phyloP scores from a whole-genome alignment of 352 stramenopile species.

The Pythium aphanidermatum region DNA sequence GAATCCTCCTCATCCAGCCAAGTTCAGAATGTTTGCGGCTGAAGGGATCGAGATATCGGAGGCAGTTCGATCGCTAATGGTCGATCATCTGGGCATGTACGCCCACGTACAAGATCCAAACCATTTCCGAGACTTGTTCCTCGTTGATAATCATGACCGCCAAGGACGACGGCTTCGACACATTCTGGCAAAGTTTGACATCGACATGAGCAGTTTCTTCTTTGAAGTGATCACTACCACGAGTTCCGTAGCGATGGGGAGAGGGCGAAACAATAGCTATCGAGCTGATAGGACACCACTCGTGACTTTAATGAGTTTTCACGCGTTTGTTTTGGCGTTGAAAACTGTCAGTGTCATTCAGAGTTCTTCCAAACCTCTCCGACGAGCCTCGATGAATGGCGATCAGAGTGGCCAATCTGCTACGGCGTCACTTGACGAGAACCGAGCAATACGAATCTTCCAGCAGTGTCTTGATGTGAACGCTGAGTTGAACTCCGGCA shows the following conservation, averaged over 20 bases:
- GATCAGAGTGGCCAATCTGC: not conserved
- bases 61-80: slow-evolving; percentile 38
- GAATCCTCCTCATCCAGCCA: slow-evolving; percentile 28
- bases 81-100: slow-evolving; percentile 48
- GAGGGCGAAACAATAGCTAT: slow-evolving; percentile 4
- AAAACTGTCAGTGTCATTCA: slow-evolving; percentile 5
- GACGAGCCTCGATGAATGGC: not conserved
- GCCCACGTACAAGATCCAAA: slow-evolving; percentile 54
- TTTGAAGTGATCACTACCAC: slow-evolving; percentile 22
- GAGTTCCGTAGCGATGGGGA: not conserved
- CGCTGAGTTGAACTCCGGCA: slow-evolving; percentile 1
- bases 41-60: slow-evolving; percentile 64
- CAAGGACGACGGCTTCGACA: slow-evolving; percentile 14
- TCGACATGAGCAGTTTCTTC: slow-evolving; percentile 37
- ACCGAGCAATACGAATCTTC: slow-evolving; percentile 46
- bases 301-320: slow-evolving; percentile 14
- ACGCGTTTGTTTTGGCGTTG: slow-evolving; percentile 7
- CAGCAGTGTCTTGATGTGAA: slow-evolving; percentile 44
- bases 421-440: slow-evolving; percentile 36
- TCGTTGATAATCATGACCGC: slow-evolving; percentile 16
- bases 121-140: slow-evolving; percentile 57
- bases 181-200: slow-evolving; percentile 27
- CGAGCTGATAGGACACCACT: not conserved
- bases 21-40: slow-evolving; percentile 28
- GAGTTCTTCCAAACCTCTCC: not conserved